These are phyloP conservation scores for Circinella minor DNA, from an alignment of 371 early-diverging fungal species.

Conservation along the genomic window DNA sequence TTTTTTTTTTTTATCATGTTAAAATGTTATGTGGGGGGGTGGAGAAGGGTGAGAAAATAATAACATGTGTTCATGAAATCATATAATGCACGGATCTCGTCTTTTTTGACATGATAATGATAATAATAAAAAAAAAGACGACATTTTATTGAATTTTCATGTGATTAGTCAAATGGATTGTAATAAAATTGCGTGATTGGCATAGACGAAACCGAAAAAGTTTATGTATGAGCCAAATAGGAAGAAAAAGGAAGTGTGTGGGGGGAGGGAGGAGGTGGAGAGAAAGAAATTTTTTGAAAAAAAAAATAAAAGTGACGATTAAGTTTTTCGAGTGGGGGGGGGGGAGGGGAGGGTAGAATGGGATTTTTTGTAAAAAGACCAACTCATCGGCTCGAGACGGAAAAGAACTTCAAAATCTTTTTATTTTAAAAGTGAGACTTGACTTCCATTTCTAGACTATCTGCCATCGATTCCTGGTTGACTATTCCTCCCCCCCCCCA, in stretches of 20 bases:
- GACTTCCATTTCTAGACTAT: neutral
- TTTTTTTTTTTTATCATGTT: neutral
- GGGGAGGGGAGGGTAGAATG: too few species aligned
- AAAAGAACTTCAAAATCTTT: neutral
- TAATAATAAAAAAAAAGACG: conserved; percentile 2
- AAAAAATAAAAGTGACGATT: too few species aligned
- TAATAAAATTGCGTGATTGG: neutral
- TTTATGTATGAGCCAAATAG: neutral
- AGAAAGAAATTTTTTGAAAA: neutral
- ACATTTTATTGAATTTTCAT: neutral
- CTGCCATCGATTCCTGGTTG: conserved; percentile 5
- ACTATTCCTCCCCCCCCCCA: neutral
- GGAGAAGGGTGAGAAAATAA: too few species aligned
- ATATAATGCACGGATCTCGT: too few species aligned
- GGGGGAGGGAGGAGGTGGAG: neutral
- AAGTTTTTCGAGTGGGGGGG: neutral
- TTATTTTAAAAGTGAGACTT: conserved; percentile 2
- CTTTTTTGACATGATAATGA: neutral
- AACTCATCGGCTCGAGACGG: neutral
- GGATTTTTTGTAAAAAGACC: too few species aligned
- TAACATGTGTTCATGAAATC: too few species aligned
- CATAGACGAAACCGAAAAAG: neutral
- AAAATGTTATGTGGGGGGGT: too few species aligned
- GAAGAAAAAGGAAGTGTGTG: neutral
- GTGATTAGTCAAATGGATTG: neutral